phyloP scores from a whole-genome alignment of 176 grass and related monocot species.

The Cenchrus purpureus region DNA sequence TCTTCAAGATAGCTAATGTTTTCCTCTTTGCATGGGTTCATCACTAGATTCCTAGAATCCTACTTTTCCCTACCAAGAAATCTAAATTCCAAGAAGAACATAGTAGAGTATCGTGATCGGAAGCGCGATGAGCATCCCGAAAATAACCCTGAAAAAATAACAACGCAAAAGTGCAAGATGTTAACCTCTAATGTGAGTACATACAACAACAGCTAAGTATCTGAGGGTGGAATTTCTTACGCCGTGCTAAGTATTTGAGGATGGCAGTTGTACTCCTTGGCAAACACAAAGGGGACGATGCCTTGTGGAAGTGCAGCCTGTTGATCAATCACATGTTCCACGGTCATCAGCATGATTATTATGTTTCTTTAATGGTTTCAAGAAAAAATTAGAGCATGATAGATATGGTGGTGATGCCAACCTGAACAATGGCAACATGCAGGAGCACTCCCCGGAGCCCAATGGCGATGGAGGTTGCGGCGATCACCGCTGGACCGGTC shows the following conservation, averaged over 20 bases:
- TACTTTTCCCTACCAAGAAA: constrained; percentile 27
- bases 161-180: background rate
- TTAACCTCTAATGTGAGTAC: background rate
- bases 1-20: constrained; percentile 25
- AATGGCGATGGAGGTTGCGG: constrained; percentile 72
- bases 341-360: background rate
- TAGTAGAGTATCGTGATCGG: constrained; percentile 97
- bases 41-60: constrained; percentile 45
- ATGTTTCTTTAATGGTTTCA: background rate
- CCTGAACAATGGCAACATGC: constrained; percentile 96
- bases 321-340: constrained; percentile 19
- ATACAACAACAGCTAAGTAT: background rate
- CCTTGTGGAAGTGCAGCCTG: constrained; percentile 99
- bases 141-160: constrained; percentile 74
- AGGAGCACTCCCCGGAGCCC: constrained; percentile 84
- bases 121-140: constrained; percentile 91
- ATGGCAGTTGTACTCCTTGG: constrained; percentile 98
- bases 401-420: background rate
- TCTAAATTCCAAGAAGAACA: constrained; percentile 85
- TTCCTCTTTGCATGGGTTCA: constrained; percentile 2
- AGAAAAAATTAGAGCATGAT: background rate
- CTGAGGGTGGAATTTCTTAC: constrained; percentile 50
- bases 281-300: constrained; percentile 96
- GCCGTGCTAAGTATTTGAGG: constrained; percentile 96
- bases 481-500: constrained; percentile 81